Percentiles rank a stretch among this genome's conserved stretches.
Evolutionary conservation across 805 yeast species (phyloP).

Genomic region (Candida peoriensis): DNA sequence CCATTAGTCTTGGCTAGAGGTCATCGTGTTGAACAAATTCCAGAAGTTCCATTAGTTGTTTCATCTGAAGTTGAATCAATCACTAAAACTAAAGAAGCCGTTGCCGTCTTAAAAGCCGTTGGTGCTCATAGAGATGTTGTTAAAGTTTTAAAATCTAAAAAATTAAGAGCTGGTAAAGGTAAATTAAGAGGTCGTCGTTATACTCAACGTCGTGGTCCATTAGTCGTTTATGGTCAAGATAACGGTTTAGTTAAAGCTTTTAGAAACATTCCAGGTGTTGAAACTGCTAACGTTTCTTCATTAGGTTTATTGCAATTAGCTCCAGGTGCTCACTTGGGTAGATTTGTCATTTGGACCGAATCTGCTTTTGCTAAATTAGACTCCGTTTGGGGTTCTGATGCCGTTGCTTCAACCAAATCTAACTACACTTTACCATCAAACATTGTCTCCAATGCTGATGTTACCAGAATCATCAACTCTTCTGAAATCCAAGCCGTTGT

Average conservation of each 20-base stretch:
- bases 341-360: constrained; percentile 99
- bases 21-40: constrained; percentile 97
- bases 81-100: constrained; percentile 97
- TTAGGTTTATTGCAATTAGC: constrained; percentile 97
- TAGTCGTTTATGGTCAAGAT: constrained; percentile 97
- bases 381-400: constrained; percentile 93
- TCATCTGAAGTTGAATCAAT: constrained; percentile 88
- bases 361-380: constrained; percentile 96
- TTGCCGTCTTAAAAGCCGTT: constrained; percentile 95
- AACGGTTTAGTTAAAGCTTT: constrained; percentile 97
- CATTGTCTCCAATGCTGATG: constrained; percentile 94
- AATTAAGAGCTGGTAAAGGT: constrained; percentile 99
- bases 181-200: constrained; percentile 99
- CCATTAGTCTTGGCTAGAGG: constrained; percentile 99
- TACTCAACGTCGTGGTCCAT: constrained; percentile 99
- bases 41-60: constrained; percentile 98
- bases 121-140: constrained; percentile 98
- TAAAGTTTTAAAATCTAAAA: constrained; percentile 98
- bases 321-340: constrained; percentile 99
- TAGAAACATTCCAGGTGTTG: constrained; percentile 99
- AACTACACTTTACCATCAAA: constrained; percentile 90
- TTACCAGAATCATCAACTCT: constrained; percentile 96
- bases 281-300: constrained; percentile 86
- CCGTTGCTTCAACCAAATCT: constrained; percentile 77
- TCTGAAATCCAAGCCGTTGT: constrained; percentile 97